These are phyloP conservation scores for Rhamnella rubrinervis DNA, from an alignment of 331 rosid species.

Conservation along the genomic window DNA sequence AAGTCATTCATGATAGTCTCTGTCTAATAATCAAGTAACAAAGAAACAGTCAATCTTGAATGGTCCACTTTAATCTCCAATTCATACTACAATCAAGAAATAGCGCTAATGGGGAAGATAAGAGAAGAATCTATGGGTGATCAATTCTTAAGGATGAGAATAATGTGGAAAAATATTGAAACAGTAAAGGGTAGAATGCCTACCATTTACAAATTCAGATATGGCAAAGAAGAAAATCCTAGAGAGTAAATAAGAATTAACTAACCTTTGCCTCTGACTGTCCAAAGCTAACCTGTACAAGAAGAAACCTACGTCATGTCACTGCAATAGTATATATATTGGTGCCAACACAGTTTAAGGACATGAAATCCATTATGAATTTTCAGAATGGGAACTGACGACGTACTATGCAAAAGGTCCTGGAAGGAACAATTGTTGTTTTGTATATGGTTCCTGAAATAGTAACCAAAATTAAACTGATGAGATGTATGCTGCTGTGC, in stretches of 20 bases:
- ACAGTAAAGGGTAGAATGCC: neutral
- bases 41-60: constrained; percentile 3
- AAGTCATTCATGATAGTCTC: constrained; percentile 94
- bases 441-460: constrained; percentile 86
- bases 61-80: constrained; percentile 11
- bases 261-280: constrained; percentile 95
- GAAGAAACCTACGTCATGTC: constrained; percentile 27
- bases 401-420: constrained; percentile 90
- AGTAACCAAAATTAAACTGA: constrained; percentile 28
- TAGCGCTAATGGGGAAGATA: neutral
- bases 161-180: neutral
- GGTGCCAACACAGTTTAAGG: constrained; percentile 15
- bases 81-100: neutral
- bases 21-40: constrained; percentile 53
- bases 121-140: neutral
- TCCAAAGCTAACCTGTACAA: constrained; percentile 84
- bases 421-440: constrained; percentile 84
- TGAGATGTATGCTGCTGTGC: constrained; percentile 29
- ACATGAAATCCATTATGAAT: constrained; percentile 26
- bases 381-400: constrained; percentile 27
- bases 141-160: neutral
- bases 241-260: constrained; percentile 20
- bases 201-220: constrained; percentile 4
- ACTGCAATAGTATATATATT: constrained; percentile 16
- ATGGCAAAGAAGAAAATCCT: constrained; percentile 17